Evolutionary conservation across 2,329 filamentous ascomycete genomes (phyloP), one percentile per base, ranked within the genome.

Genomic region (Eutypella sp.): DNA sequence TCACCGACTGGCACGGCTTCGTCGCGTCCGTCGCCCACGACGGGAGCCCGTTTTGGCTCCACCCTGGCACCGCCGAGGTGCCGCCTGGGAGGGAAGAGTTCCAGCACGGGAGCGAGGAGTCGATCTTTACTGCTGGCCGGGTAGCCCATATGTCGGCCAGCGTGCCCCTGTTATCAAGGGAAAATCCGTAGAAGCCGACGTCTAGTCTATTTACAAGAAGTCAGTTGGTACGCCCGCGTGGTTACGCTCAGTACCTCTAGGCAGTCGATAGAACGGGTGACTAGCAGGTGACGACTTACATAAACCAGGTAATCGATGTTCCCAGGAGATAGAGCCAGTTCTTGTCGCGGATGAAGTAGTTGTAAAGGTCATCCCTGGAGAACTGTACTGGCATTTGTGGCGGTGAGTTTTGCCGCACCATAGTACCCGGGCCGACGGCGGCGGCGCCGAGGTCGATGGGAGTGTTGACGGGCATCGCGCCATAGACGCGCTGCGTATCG

Each of bases 401-500:
- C 0, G 57, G 53, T 10, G 52, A 54, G 33, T 45, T 48, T 11
- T 58, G 57, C 3, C 45, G 52, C 1, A 24, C 45, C 18, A 49
- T 15, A 29, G 7, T 29, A 29, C 25, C 25, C 7, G 25, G 25
- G 7, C 25, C 25, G 25, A 13, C 7, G 25, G 25, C 47, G 8
- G 49, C 47, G 2, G 67, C 66, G 41, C 61, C 60, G 23, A 66
- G 57, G 1, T 62, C 50, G 2, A 66, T 60, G 11, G 63, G 66
- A 66, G n/a, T n/a, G n/a, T n/a, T n/a, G n/a, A 46, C 44, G 59
- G 48, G 47, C 50, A 44, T 50, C 42, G 42, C 66, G 43, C 18
- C 75, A 53, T 83, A 83, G 5, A 82, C 71, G 15, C 74, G 69
- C 40, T 81, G 78, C 0, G 79, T 82, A 40, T 84, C 78, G 49